Conservation (phyloP, 106 monocot species). For the Phalaenopsis aphrodite region DNA sequence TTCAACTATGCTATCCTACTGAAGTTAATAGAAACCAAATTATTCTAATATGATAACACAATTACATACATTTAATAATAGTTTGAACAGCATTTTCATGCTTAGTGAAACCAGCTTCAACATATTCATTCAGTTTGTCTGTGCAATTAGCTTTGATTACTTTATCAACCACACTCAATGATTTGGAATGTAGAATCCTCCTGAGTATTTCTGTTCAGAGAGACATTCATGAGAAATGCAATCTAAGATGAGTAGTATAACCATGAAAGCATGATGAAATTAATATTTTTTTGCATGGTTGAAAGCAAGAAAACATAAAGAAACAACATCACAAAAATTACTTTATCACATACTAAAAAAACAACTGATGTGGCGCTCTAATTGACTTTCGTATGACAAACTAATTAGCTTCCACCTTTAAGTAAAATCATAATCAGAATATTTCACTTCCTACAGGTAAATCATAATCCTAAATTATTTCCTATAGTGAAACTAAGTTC, state of each 20-base stretch:
- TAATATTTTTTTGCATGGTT: too few species aligned
- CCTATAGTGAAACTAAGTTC: too few species aligned
- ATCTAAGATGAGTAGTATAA: not conserved
- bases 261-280: not conserved
- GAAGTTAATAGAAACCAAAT: not conserved
- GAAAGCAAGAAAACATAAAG: not conserved
- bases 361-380: too few species aligned
- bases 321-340: not conserved
- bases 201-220: conserved; percentile 29
- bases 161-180: conserved; percentile 19
- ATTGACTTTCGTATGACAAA: too few species aligned
- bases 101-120: conserved; percentile 44
- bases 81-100: conserved; percentile 25
- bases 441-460: too few species aligned
- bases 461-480: too few species aligned
- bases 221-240: not conserved
- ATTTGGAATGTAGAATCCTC: conserved; percentile 30
- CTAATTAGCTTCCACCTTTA: too few species aligned
- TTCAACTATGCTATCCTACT: not conserved
- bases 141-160: conserved; percentile 43
- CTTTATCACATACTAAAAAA: too few species aligned
- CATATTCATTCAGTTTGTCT: conserved; percentile 45
- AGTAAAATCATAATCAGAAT: too few species aligned
- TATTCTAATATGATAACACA: not conserved
- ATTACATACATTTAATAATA: conserved; percentile 39